Base-by-base conservation (phyloP, 345 rosid genomes). In the Mallotus nudiflorus region DNA sequence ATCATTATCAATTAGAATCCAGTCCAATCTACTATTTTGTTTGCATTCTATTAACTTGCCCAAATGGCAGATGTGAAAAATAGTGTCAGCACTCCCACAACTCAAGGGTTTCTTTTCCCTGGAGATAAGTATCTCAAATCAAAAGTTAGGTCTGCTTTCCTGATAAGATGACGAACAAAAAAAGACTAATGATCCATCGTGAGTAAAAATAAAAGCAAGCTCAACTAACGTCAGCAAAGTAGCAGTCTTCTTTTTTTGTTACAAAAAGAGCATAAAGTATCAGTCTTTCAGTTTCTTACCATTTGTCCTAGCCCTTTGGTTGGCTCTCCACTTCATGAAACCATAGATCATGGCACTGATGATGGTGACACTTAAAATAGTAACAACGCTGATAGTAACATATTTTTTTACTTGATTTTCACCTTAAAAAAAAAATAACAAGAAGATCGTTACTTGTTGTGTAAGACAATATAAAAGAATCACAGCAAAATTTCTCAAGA, bases 371-470 rank as follows among this genome's bases (percentile, higher is more conserved):
- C 15, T 9, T 48, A 42, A 46, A 65, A 65, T 10, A 19, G 15
- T 29, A 19, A 65, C 24, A 10, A 65, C 7, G 24, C 56, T 19
- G 68, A 46, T 48, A 1, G 48, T 19, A 27, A 65, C 13, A 40
- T 16, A 46, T 28, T 18, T 15, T 25, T 28, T 46, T 9, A 42
- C 46, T 12, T n/a, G 54, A 5, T 42, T 55, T 33, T 67, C 52
- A 55, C 71, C 71, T 67, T 12, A n/a, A n/a, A n/a, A n/a, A 24
- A 29, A 67, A 59, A 16, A 59, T 11, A 59, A 59, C 14, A 33
- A 33, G 1, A 65, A 37, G 9, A 53, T 25, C 14, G 31, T 4
- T 22, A 40, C 22, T 24, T 62, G 14, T 35, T 61, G 28, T 37
- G 13, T 61, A 25, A 52, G 8, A 19, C 22, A 33, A 12, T 12